These are phyloP conservation scores for Hibiscus trionum DNA, from an alignment of 345 rosid genomes.

Conservation along the genomic window DNA sequence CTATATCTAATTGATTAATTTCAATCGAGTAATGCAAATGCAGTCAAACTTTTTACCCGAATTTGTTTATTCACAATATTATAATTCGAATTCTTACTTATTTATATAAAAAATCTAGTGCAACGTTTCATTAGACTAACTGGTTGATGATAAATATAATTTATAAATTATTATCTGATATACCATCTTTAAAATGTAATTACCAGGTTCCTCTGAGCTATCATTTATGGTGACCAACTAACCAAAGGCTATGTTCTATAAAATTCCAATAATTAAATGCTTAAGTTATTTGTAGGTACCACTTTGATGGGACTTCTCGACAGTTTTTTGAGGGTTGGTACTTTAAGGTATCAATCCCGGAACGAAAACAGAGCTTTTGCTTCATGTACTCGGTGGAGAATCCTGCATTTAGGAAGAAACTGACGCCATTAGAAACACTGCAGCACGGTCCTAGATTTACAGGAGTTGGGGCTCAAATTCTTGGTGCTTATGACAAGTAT, in stretches of 20 bases:
- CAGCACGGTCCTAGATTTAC: constrained; percentile 64
- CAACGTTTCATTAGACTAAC: too few species aligned
- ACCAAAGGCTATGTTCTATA: neutral
- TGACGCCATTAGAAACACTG: constrained; percentile 43
- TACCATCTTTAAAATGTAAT: neutral
- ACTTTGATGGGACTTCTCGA: constrained; percentile 70
- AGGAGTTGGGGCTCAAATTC: constrained; percentile 91
- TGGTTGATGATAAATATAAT: too few species aligned
- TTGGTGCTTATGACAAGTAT: constrained; percentile 80
- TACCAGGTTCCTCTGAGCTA: neutral
- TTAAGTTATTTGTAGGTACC: constrained; percentile 42
- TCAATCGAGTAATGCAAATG: too few species aligned
- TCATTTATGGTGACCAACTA: neutral
- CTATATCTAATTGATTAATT: too few species aligned
- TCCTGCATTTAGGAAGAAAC: constrained; percentile 55
- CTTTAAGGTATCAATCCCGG: constrained; percentile 83
- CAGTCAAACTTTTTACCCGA: too few species aligned
- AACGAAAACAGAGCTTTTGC: constrained; percentile 78
- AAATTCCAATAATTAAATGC: neutral
- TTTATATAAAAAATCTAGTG: neutral
- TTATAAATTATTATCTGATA: too few species aligned
- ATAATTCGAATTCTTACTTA: too few species aligned
- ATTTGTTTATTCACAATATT: too few species aligned
- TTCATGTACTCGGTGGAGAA: constrained; percentile 87
- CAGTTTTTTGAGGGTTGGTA: constrained; percentile 94